Percentiles rank a stretch among this genome's conserved stretches.
phyloP scores from a whole-genome alignment of 768 basidiomycete genomes.

The Lactifluus subvellereus region DNA sequence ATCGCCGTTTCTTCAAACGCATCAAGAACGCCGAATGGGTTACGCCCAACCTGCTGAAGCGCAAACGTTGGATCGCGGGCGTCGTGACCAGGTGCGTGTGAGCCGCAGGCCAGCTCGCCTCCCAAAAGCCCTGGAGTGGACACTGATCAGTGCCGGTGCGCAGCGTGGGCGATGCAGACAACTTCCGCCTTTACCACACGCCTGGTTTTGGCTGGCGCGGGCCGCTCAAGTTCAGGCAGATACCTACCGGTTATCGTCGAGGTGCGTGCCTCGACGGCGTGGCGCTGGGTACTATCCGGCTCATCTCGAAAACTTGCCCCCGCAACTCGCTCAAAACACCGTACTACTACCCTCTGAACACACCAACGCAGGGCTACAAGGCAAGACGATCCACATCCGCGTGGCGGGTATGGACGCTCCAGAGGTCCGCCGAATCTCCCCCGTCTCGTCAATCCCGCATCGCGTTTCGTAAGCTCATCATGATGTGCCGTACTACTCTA shows the following conservation, averaged over 20 bases:
- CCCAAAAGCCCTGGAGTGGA: not conserved
- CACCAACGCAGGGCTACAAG: conserved; percentile 52
- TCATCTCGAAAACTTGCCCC: not conserved
- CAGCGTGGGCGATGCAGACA: conserved; percentile 84
- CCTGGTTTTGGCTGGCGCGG: conserved; percentile 70
- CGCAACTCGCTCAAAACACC: not conserved
- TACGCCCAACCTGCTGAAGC: conserved; percentile 52
- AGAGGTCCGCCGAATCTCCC: conserved; percentile 48
- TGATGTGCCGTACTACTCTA: too few species aligned
- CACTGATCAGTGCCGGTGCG: not conserved
- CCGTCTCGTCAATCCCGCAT: not conserved
- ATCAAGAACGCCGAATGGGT: conserved; percentile 65
- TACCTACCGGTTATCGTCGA: conserved; percentile 57
- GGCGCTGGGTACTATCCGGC: not conserved
- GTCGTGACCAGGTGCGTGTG: conserved; percentile 64
- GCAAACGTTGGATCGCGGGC: conserved; percentile 68
- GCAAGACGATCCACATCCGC: conserved; percentile 80
- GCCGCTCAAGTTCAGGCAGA: conserved; percentile 60
- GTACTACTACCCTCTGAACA: not conserved
- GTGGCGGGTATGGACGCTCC: conserved; percentile 92
- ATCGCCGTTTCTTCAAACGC: conserved; percentile 49
- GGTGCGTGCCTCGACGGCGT: conserved; percentile 34
- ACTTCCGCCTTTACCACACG: conserved; percentile 83
- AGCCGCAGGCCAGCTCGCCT: not conserved
- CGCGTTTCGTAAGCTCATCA: not conserved